phyloP scores from a whole-genome alignment of 1,284 basidiomycete species.

The Cutaneotrichosporon dermatis region DNA sequence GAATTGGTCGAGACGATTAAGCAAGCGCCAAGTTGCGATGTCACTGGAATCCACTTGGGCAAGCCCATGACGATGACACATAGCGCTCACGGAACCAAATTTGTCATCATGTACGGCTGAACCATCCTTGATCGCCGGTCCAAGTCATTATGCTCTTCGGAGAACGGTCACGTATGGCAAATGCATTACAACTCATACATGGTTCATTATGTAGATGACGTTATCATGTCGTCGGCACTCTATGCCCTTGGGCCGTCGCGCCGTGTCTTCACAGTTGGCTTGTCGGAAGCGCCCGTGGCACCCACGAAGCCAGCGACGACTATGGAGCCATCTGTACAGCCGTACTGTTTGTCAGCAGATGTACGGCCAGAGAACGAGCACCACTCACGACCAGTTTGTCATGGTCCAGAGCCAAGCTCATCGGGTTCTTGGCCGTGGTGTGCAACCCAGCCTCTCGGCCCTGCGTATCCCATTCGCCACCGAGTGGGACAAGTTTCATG shows the following conservation, averaged over 20 bases:
- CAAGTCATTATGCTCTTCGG: no score
- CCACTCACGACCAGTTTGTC: constrained; percentile 38
- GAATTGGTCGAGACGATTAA: not conserved
- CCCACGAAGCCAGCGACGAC: constrained; percentile 30
- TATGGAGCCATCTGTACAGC: constrained; percentile 38
- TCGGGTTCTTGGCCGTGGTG: constrained; percentile 35
- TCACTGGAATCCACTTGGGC: no score
- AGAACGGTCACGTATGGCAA: no score
- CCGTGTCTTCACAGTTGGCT: no score
- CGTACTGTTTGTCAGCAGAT: constrained; percentile 28
- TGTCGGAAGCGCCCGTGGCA: not conserved
- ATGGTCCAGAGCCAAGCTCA: constrained; percentile 38
- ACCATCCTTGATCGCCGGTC: no score
- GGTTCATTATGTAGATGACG: no score
- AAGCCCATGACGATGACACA: constrained; percentile 4
- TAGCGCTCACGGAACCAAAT: constrained; percentile 1
- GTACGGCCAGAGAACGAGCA: no score
- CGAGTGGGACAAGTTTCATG: constrained; percentile 25
- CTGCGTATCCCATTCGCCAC: constrained; percentile 29
- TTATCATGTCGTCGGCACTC: no score
- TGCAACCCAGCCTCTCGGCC: constrained; percentile 23
- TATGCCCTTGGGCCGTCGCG: no score
- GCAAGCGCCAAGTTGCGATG: no score
- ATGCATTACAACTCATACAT: no score
- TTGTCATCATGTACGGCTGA: not conserved